Percentiles rank a stretch among this genome's conserved stretches.
Evolutionary conservation across 2,329 filamentous ascomycete species (phyloP).

Genomic region (Monosporascus ibericus): DNA sequence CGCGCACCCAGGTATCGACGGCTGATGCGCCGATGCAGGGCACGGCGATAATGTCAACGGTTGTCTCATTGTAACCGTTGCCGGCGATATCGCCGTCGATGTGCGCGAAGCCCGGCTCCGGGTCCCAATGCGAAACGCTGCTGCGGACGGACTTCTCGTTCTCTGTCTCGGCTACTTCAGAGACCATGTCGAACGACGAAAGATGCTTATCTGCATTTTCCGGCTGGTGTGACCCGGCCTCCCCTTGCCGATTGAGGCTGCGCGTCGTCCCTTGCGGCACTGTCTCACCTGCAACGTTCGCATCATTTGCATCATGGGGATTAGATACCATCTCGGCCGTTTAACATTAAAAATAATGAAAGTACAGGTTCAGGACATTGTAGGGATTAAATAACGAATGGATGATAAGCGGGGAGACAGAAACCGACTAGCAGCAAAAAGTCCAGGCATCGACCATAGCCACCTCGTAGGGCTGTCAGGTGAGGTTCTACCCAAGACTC

Average conservation of each 20-base stretch:
- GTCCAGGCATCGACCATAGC: background rate
- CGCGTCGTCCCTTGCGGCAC: conserved; percentile 1
- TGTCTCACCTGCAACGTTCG: conserved; percentile 2
- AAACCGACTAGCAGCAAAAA: background rate
- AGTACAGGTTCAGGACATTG: background rate
- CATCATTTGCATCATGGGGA: background rate
- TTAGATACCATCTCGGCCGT: conserved; percentile 1
- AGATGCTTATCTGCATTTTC: background rate
- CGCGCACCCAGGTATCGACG: conserved; percentile 46
- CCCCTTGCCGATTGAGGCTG: background rate
- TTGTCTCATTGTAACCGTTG: conserved; percentile 44
- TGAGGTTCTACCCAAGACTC: background rate
- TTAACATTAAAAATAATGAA: background rate
- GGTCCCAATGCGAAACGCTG: conserved; percentile 24
- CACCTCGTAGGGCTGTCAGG: background rate
- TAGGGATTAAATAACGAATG: background rate
- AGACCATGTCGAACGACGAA: background rate
- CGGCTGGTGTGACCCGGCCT: background rate
- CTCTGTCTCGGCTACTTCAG: background rate
- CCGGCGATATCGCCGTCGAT: conserved; percentile 37
- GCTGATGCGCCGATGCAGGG: conserved; percentile 48
- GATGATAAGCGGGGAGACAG: background rate
- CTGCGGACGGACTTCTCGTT: conserved; percentile 16
- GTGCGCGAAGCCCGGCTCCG: conserved; percentile 33
- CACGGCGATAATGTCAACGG: conserved; percentile 47